These are phyloP conservation scores for Suillus lakei DNA, from an alignment of 768 basidiomycete genomes.

Conservation along the genomic window DNA sequence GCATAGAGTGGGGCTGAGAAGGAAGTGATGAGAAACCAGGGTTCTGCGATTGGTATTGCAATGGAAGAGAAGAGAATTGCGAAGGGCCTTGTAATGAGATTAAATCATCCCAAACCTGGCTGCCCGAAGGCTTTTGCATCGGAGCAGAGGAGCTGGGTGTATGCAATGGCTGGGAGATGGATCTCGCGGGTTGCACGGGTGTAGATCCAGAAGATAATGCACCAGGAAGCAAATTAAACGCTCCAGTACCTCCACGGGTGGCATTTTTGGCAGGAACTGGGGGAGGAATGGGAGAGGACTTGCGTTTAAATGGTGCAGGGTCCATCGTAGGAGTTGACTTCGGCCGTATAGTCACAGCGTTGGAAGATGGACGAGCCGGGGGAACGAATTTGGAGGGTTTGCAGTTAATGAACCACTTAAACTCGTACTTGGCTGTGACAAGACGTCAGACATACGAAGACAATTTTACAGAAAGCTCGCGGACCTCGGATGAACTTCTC, in stretches of 20 bases:
- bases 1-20: conserved; percentile 20
- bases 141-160: conserved; percentile 15
- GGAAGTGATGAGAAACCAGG: conserved; percentile 12
- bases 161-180: conserved; percentile 42
- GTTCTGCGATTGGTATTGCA: conserved; percentile 39
- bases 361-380: conserved; percentile 45
- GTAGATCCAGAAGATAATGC: conserved; percentile 10
- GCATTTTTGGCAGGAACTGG: conserved; percentile 32
- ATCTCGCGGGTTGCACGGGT: conserved; percentile 25
- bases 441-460: background rate
- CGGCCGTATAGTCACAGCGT: conserved; percentile 22
- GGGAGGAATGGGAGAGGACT: conserved; percentile 27
- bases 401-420: conserved; percentile 65
- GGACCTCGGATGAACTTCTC: conserved; percentile 90
- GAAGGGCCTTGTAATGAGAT: conserved; percentile 49
- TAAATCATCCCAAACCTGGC: conserved; percentile 63
- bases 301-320: conserved; percentile 17
- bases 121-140: conserved; percentile 25
- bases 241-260: conserved; percentile 19
- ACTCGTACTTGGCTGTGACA: conserved; percentile 77
- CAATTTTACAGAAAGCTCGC: conserved; percentile 10
- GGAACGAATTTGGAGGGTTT: conserved; percentile 48
- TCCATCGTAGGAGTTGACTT: conserved; percentile 22
- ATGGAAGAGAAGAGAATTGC: conserved; percentile 48
- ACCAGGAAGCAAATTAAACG: conserved; percentile 17